phyloP scores from a whole-genome alignment of 177 flowering plant species.

The Vitis hybrid region DNA sequence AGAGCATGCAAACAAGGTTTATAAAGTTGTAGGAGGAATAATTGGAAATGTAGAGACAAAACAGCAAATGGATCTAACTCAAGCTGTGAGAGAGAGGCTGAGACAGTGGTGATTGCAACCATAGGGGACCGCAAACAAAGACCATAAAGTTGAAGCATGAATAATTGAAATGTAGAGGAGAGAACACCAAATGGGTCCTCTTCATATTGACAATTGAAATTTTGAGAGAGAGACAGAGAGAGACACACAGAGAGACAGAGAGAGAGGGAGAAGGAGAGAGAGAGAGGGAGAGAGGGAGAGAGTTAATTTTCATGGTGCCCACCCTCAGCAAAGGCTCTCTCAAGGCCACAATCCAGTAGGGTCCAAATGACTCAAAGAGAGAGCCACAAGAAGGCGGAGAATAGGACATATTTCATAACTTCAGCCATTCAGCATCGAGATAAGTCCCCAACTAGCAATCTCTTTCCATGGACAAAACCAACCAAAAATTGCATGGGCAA shows the following conservation, averaged over 20 bases:
- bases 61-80: neutral
- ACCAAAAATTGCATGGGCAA: constrained; percentile 17
- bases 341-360: neutral
- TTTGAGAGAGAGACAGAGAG: too few relatives aligned
- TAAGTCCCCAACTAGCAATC: constrained; percentile 17
- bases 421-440: constrained; percentile 34
- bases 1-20: constrained; percentile 3
- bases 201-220: neutral
- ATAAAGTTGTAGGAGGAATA: constrained; percentile 4
- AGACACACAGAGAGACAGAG: too few relatives aligned
- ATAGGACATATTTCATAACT: constrained; percentile 22
- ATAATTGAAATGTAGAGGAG: constrained; percentile 11
- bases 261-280: too few relatives aligned
- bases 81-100: neutral
- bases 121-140: constrained; percentile 5
- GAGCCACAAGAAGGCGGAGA: constrained; percentile 26
- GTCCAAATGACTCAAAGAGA: constrained; percentile 19
- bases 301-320: neutral
- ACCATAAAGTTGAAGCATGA: neutral
- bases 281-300: neutral
- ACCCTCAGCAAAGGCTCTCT: neutral
- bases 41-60: constrained; percentile 13
- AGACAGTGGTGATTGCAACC: neutral
- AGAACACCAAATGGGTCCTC: constrained; percentile 7
- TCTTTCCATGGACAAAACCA: constrained; percentile 3